Evolutionary conservation across 23 red algal genomes (phyloP).

Genomic region (Gracilariopsis chorda): DNA sequence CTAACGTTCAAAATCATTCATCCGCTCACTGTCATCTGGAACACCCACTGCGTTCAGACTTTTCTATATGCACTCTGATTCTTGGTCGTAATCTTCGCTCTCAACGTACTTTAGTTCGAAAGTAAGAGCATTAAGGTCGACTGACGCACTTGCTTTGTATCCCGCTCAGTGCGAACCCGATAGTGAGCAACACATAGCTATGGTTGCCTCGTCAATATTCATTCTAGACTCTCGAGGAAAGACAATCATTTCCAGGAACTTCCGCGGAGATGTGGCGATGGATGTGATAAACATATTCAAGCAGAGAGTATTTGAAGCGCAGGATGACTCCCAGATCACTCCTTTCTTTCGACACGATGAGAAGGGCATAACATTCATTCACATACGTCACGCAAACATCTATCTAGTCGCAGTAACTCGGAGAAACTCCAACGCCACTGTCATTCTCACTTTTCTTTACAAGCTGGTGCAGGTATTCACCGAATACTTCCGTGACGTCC

Average conservation of each 20-base stretch:
- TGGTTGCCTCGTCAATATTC: constrained; percentile 76
- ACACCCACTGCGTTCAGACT: too few species aligned
- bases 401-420: constrained; percentile 81
- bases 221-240: constrained; percentile 90
- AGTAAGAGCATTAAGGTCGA: too few species aligned
- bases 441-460: constrained; percentile 88
- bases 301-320: constrained; percentile 71
- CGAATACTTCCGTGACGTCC: constrained; percentile 88
- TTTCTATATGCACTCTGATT: too few species aligned
- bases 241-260: constrained; percentile 81
- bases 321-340: constrained; percentile 64
- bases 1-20: too few species aligned
- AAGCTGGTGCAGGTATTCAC: constrained; percentile 81
- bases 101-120: too few species aligned
- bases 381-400: constrained; percentile 85
- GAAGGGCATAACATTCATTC: constrained; percentile 77
- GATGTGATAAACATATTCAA: constrained; percentile 71
- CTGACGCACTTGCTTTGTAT: too few species aligned
- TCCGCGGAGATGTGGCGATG: constrained; percentile 75
- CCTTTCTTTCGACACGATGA: constrained; percentile 64
- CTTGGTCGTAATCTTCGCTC: too few species aligned
- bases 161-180: too few species aligned
- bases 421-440: constrained; percentile 72
- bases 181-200: too few species aligned
- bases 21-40: too few species aligned